Evolutionary conservation across 345 rosid genomes (phyloP), one percentile per base, ranked within the genome.

Genomic region (Orychophragmus violaceus): DNA sequence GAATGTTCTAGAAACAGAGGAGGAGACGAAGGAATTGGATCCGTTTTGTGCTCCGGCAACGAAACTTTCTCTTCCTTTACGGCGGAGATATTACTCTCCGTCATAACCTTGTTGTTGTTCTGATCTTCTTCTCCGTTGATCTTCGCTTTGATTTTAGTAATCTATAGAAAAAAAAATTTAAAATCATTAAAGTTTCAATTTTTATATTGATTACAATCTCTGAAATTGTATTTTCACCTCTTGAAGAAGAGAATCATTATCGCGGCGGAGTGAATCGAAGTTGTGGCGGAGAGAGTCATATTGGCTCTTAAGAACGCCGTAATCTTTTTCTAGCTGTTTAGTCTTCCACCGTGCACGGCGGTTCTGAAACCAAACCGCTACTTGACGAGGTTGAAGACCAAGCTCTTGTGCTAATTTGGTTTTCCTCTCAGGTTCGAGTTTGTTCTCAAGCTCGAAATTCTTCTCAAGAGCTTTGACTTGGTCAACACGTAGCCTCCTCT

Each of bases 311-410:
- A 90, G 87, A 45, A 73, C 28, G 5, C 82, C 83, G 28, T 87
- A 90, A 52, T 90, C 95, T 67, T 83, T 79, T 62, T 90, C 89
- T 16, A 90, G 68, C 59, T 90, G 94, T 74, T 87, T 90, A 58
- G 91, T 90, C 63, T 90, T 90, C 91, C 95, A 90, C 23, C 95
- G 75, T 3, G 96, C 96, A 27, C 96, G 89, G 24, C 95, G 89
- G 82, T 89, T 89, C 50, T 90, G 95, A 57, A 87, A 90, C 97
- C 97, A 90, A 39, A 90, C 92, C 5, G 95, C 97, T 1, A 90
- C 95, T 72, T 90, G 97, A 60, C 97, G 82, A 0, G 97, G 97
- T 45, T 90, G 95, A 66, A 90, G 59, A 1, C 91, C 95, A 17
- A 90, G 88, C 59, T 90, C 95, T 66, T 85, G 88, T 0, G 97